phyloP scores from a whole-genome alignment of 306 rosid species.

The Castanopsis chinensis region DNA sequence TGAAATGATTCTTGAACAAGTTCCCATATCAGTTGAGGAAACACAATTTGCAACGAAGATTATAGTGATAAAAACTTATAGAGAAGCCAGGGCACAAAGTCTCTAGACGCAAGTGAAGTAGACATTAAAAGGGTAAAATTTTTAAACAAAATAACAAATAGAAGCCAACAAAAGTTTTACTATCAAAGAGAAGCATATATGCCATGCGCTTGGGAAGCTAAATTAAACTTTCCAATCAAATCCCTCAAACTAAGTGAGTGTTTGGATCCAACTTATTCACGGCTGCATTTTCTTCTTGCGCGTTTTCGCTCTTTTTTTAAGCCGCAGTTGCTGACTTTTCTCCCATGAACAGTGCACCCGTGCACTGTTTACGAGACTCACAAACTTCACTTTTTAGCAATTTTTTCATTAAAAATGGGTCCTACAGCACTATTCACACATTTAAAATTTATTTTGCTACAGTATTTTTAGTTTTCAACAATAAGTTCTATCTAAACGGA shows the following conservation, averaged over 20 bases:
- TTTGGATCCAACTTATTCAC: too few species aligned
- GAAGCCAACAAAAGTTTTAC: not conserved
- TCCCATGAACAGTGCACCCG: too few species aligned
- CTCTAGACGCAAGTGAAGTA: not conserved
- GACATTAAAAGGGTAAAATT: not conserved
- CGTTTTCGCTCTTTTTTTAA: too few species aligned
- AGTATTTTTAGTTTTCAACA: too few species aligned
- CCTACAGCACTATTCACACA: too few species aligned
- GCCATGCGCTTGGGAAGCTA: not conserved
- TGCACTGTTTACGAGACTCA: too few species aligned
- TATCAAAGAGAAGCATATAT: not conserved
- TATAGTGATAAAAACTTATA: not conserved
- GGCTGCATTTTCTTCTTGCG: too few species aligned
- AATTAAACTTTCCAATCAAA: not conserved
- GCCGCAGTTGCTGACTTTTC: too few species aligned
- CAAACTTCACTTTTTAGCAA: too few species aligned
- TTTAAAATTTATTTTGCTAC: too few species aligned
- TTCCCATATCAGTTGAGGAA: slow-evolving; percentile 7
- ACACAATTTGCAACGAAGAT: not conserved
- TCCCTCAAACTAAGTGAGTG: not conserved
- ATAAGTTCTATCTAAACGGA: too few species aligned
- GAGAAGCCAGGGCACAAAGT: not conserved
- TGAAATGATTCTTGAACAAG: slow-evolving; percentile 11
- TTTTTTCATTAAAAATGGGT: too few species aligned
- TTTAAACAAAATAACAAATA: not conserved